Conservation (phyloP, 495 filamentous ascomycete genomes). For the Lentithecium fluviatile region DNA sequence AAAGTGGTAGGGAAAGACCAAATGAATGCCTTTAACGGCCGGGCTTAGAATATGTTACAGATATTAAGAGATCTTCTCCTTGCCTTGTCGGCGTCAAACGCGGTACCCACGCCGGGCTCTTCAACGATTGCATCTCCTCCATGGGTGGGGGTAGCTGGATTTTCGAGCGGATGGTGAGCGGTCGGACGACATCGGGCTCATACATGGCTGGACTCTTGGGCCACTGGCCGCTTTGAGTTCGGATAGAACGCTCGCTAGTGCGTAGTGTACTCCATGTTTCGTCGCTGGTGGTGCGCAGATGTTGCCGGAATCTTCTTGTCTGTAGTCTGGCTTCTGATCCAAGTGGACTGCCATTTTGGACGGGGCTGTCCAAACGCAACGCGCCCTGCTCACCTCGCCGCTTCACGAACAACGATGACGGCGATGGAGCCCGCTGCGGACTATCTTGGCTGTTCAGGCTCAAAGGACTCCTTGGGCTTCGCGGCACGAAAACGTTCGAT, state of each 20-base stretch:
- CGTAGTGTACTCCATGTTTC: slow-evolving; percentile 10
- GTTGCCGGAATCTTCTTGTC: slow-evolving; percentile 3
- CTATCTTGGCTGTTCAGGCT: slow-evolving; percentile 14
- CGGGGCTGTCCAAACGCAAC: slow-evolving; percentile 31
- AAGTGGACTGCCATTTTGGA: slow-evolving; percentile 27
- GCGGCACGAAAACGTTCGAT: slow-evolving; percentile 42
- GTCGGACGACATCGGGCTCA: slow-evolving; percentile 9
- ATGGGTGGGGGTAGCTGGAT: neutral
- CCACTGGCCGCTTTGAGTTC: slow-evolving; percentile 27
- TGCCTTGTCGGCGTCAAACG: slow-evolving; percentile 41
- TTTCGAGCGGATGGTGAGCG: slow-evolving; percentile 15
- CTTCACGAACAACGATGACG: slow-evolving; percentile 37
- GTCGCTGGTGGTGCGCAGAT: slow-evolving; percentile 23
- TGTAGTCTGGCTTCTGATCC: neutral
- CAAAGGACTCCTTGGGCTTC: slow-evolving; percentile 33
- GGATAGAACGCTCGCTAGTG: neutral
- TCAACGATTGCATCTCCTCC: slow-evolving; percentile 24
- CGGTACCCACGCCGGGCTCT: slow-evolving; percentile 42
- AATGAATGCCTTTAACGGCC: slow-evolving; percentile 1
- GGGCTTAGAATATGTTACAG: slow-evolving; percentile 27
- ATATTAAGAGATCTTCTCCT: slow-evolving; percentile 42
- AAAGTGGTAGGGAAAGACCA: slow-evolving; percentile 7
- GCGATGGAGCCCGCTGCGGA: neutral
- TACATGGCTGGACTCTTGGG: slow-evolving; percentile 30
- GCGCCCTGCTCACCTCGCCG: slow-evolving; percentile 35